Conservation (phyloP, 371 early-diverging fungal species). For the Mortierella sp. region DNA sequence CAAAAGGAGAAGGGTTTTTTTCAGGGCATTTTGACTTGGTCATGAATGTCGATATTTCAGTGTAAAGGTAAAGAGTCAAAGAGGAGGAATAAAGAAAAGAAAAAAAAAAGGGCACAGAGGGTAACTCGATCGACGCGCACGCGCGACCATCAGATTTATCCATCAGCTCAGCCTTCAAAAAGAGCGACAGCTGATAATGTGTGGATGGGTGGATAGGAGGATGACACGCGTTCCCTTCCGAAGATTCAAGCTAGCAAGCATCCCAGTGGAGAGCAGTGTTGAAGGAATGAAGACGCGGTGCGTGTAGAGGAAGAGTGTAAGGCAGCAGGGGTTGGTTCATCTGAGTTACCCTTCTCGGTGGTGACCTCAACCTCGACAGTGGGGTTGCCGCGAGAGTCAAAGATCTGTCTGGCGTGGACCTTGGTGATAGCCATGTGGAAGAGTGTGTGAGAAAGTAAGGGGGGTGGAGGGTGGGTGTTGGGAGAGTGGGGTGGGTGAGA, state of each 20-base stretch:
- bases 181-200: no score
- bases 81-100: no score
- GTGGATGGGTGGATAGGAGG: no score
- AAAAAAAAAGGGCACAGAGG: no score
- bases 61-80: no score
- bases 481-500: background rate
- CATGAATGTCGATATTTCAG: no score
- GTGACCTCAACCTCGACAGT: slow-evolving; percentile 99
- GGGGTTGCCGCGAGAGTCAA: slow-evolving; percentile 99
- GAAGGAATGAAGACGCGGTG: background rate
- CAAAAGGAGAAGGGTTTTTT: background rate
- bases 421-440: slow-evolving; percentile 69
- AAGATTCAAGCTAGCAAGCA: background rate
- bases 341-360: slow-evolving; percentile 76
- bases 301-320: background rate
- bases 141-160: no score
- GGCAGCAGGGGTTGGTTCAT: background rate
- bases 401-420: slow-evolving; percentile 98
- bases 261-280: background rate
- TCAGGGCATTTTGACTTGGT: no score
- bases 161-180: no score
- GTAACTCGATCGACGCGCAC: no score
- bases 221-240: no score
- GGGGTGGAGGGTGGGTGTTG: background rate
- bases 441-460: background rate